Percentiles rank a stretch among this genome's conserved stretches.
phyloP scores from a whole-genome alignment of 768 basidiomycete genomes.

The Boletus reticuloceps region DNA sequence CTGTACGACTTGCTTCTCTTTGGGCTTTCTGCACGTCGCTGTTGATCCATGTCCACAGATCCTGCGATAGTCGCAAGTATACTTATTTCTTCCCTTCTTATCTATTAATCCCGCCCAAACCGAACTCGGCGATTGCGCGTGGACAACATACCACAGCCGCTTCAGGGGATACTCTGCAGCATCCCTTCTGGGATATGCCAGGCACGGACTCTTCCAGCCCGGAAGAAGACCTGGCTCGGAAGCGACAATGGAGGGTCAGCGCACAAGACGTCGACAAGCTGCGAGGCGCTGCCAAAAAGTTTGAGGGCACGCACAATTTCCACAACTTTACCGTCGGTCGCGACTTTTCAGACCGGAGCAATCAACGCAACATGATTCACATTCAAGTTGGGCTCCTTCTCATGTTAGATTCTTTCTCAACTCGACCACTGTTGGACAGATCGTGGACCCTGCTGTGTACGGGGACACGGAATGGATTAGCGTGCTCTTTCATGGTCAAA shows the following conservation, averaged over 20 bases:
- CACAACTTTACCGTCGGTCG: slow-evolving; percentile 95
- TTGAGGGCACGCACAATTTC: slow-evolving; percentile 92
- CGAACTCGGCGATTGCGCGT: slow-evolving; percentile 59
- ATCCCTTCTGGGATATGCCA: slow-evolving; percentile 62
- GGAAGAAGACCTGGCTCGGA: slow-evolving; percentile 62
- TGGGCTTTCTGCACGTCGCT: neutral
- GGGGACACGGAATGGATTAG: slow-evolving; percentile 95
- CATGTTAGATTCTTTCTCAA: neutral
- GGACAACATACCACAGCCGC: slow-evolving; percentile 36
- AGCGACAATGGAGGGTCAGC: slow-evolving; percentile 68
- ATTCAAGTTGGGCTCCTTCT: slow-evolving; percentile 56
- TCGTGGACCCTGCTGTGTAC: slow-evolving; percentile 83
- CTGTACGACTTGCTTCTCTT: slow-evolving; percentile 41
- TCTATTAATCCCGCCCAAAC: slow-evolving; percentile 86
- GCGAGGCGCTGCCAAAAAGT: slow-evolving; percentile 56
- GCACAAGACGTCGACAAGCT: slow-evolving; percentile 54
- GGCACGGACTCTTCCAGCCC: slow-evolving; percentile 37
- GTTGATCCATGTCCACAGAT: slow-evolving; percentile 39
- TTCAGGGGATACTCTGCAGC: slow-evolving; percentile 21
- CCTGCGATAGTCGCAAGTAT: slow-evolving; percentile 95
- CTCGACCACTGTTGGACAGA: slow-evolving; percentile 37
- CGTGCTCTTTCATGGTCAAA: slow-evolving; percentile 92
- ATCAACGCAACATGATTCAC: slow-evolving; percentile 83
- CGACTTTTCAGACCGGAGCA: slow-evolving; percentile 79
- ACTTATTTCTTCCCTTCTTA: slow-evolving; percentile 97